These are phyloP conservation scores for Dryadomyces sulphureus DNA, from an alignment of 2,329 filamentous ascomycete genomes.

Conservation along the genomic window DNA sequence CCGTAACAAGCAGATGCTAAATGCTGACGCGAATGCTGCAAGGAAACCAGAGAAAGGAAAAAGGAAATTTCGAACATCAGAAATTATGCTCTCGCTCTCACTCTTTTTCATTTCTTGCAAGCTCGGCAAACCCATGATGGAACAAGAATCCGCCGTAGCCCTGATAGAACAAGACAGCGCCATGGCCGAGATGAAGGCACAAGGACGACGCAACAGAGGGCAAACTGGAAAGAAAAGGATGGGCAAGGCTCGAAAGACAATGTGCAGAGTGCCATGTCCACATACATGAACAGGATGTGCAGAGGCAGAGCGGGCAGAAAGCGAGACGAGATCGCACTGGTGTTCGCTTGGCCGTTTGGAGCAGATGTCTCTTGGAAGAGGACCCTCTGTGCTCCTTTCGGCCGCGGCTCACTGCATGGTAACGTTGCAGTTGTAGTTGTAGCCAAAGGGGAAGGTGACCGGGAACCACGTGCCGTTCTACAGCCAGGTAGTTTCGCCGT, in stretches of 20 bases:
- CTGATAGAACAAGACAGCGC: constrained; percentile 7
- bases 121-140: neutral
- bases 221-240: neutral
- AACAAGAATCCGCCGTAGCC: neutral
- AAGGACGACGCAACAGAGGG: constrained; percentile 4
- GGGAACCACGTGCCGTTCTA: constrained; percentile 10
- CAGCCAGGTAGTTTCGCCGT: constrained; percentile 15
- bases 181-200: constrained; percentile 6
- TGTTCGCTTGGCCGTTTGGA: too few species aligned
- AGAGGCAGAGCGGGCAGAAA: neutral
- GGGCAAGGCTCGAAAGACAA: neutral
- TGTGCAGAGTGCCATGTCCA: neutral
- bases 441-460: constrained; percentile 1
- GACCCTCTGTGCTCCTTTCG: neutral
- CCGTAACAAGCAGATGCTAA: neutral
- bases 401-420: constrained; percentile 1
- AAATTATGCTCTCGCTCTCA: neutral
- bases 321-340: too few species aligned
- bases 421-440: neutral
- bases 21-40: neutral
- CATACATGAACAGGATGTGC: neutral
- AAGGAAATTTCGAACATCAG: neutral
- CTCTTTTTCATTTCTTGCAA: neutral
- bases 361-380: too few species aligned
- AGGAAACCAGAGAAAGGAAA: neutral